Percentiles rank a stretch among this genome's conserved stretches.
These are phyloP conservation scores for Kuraishia floccosa DNA, from an alignment of 805 yeast species.

Conservation along the genomic window DNA sequence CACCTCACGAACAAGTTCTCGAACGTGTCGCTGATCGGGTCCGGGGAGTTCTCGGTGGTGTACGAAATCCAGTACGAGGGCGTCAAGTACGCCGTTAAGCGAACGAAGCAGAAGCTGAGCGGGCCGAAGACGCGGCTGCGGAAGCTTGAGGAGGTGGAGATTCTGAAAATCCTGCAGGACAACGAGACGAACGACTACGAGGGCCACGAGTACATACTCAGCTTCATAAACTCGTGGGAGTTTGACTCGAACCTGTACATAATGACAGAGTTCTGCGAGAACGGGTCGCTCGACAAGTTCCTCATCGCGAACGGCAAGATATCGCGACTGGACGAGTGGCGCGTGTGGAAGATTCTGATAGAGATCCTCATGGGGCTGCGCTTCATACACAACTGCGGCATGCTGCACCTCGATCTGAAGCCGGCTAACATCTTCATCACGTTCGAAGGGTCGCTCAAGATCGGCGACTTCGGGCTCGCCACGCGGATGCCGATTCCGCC, in stretches of 20 bases:
- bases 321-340: slow-evolving; percentile 84
- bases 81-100: slow-evolving; percentile 75
- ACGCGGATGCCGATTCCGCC: slow-evolving; percentile 63
- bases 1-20: slow-evolving; percentile 42
- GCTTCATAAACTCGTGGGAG: slow-evolving; percentile 82
- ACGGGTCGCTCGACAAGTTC: slow-evolving; percentile 80
- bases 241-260: slow-evolving; percentile 65
- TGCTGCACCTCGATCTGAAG: slow-evolving; percentile 82
- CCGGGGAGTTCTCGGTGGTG: slow-evolving; percentile 86
- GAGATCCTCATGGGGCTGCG: slow-evolving; percentile 73
- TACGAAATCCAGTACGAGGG: slow-evolving; percentile 66
- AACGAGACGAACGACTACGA: slow-evolving; percentile 31
- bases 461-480: slow-evolving; percentile 96
- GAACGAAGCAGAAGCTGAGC: slow-evolving; percentile 57
- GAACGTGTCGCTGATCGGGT: slow-evolving; percentile 62
- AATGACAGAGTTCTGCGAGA: slow-evolving; percentile 89
- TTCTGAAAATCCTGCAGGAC: slow-evolving; percentile 33
- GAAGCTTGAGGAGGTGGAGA: slow-evolving; percentile 66
- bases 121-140: slow-evolving; percentile 51
- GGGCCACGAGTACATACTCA: slow-evolving; percentile 70
- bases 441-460: slow-evolving; percentile 87
- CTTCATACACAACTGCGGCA: slow-evolving; percentile 67
- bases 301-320: slow-evolving; percentile 66
- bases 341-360: slow-evolving; percentile 92
- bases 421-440: slow-evolving; percentile 94